Evolutionary conservation across 345 rosid genomes (phyloP), one percentile per base, ranked within the genome.

Genomic region (Salix exigua): DNA sequence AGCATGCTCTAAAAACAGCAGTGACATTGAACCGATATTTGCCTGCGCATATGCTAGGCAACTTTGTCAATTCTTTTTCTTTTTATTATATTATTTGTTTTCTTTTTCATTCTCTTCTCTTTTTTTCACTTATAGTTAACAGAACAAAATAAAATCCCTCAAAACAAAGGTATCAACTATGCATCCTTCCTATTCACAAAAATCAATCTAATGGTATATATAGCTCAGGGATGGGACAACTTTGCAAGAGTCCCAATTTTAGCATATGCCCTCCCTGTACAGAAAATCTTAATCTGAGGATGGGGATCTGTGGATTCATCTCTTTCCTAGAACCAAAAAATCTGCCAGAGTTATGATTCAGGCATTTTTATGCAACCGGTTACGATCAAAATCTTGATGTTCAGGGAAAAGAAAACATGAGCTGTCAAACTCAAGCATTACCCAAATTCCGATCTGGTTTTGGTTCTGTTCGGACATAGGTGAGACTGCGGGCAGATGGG

Each of bases 401-500:
- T 30, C 25, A 7, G 51, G 42, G 31, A 48, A 35, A 44, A 25
- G 28, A 58, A 16, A 64, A 51, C 3, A 2, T 11, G 5, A 46
- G 50, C 25, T 46, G 1, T 37, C 19, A 13, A 78, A 50, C 53
- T 78, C 83, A 86, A 38, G 88, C 75, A 60, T 77, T 73, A 66
- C 82, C 66, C 2, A 82, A 46, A 72, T 79, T 81, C 72, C 82
- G 86, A 31, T 83, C 89, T 37, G 86, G 44, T 76, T 86, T 89
- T 51, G 92, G 68, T 75, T 86, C 97, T 0, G 89, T 67, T 75
- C 97, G 88, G 82, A 94, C 85, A 65, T 94, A 89, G 67, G 95
- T 94, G 70, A 91, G 93, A 73, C 91, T 88, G 60, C 99, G 96
- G 28, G 83, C 60, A 23, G 69, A 69, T 8, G 89, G 86, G 68